Evolutionary conservation across 148 eudicot species (phyloP).

Genomic region (Agrostemma githago): DNA sequence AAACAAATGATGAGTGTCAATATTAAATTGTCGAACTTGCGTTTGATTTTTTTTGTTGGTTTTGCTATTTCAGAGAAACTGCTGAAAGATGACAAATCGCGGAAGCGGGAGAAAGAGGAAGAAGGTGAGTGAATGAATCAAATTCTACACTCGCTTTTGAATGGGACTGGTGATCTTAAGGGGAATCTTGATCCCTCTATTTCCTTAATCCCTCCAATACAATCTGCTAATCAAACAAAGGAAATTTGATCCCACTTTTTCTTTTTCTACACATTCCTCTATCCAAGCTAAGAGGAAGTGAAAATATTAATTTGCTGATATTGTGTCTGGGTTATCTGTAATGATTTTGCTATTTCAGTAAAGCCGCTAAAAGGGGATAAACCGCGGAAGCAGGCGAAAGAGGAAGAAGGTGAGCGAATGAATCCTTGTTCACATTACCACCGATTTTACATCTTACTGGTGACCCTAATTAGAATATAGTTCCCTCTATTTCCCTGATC

Average conservation of each 20-base stretch:
- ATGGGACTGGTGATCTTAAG: not conserved
- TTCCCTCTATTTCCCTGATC: too few species aligned
- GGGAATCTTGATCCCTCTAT: not conserved
- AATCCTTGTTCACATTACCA: not conserved
- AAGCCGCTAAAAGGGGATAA: not conserved
- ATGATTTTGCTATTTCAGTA: not conserved
- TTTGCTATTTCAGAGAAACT: not conserved
- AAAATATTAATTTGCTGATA: not conserved
- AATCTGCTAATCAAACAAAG: not conserved
- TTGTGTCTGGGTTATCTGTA: not conserved
- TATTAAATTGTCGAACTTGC: not conserved
- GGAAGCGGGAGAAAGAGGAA: conserved; percentile 8
- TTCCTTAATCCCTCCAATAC: not conserved
- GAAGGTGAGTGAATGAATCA: conserved; percentile 11
- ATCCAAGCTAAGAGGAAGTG: not conserved
- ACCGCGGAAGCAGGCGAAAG: conserved; percentile 2
- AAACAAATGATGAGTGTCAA: not conserved
- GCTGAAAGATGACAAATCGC: not conserved
- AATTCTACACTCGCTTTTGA: not conserved
- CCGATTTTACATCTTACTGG: not conserved
- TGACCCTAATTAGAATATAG: not conserved
- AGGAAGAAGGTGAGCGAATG: conserved; percentile 10
- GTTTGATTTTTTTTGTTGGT: conserved; percentile 1
- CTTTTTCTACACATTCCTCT: not conserved
- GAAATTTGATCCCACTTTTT: not conserved